These are phyloP conservation scores for Trematosphaeria pertusa DNA, from an alignment of 2,329 filamentous ascomycete species.

Conservation along the genomic window DNA sequence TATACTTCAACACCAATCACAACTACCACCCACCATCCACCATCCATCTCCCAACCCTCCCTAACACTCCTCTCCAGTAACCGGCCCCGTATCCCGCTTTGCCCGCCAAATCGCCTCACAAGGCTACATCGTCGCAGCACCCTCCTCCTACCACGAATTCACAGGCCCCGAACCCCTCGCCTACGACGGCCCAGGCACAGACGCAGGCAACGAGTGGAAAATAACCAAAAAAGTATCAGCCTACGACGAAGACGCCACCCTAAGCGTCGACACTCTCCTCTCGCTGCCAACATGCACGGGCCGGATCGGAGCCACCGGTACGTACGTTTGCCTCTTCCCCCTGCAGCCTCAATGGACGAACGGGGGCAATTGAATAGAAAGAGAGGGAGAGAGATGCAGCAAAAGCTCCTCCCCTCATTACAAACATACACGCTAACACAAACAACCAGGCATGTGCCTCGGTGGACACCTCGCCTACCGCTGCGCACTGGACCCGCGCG, in stretches of 20 bases:
- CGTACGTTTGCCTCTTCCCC: neutral
- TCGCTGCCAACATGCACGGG: constrained; percentile 68
- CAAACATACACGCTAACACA: constrained; percentile 59
- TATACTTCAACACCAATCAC: neutral
- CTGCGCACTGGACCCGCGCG: constrained; percentile 75
- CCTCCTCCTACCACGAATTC: constrained; percentile 93
- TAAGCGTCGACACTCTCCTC: constrained; percentile 52
- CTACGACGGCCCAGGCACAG: constrained; percentile 88
- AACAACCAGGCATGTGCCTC: constrained; percentile 73
- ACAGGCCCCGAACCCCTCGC: constrained; percentile 81
- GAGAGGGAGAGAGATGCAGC: too few species aligned
- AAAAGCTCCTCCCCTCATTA: too few species aligned
- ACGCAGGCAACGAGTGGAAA: constrained; percentile 87
- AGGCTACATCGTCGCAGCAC: constrained; percentile 91
- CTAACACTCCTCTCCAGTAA: constrained; percentile 60
- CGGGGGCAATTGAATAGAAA: too few species aligned
- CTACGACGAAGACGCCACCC: constrained; percentile 71
- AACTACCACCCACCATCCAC: constrained; percentile 4
- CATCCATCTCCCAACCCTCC: constrained; percentile 4
- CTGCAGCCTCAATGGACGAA: too few species aligned
- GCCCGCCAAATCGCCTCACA: constrained; percentile 90
- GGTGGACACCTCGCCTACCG: constrained; percentile 85
- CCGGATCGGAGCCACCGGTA: constrained; percentile 59
- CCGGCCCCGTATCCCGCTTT: constrained; percentile 87
- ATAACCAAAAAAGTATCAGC: constrained; percentile 82